Evolutionary conservation across 2,329 filamentous ascomycete genomes (phyloP).

Genomic region (Mycosphaerella arachidis): DNA sequence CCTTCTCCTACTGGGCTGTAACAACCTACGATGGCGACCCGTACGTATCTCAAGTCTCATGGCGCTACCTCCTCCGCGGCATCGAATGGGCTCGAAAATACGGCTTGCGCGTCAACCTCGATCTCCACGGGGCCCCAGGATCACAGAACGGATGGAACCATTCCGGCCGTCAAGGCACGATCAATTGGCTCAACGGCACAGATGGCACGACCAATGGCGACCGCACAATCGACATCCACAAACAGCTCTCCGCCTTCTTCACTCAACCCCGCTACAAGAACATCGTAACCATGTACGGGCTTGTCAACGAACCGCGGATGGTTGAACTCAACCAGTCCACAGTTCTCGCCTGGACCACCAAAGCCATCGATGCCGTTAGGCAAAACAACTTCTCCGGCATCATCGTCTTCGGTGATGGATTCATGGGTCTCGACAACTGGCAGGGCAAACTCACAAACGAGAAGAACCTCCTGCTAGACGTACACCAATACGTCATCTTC

Average conservation of each 20-base stretch:
- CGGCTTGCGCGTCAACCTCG: constrained; percentile 86
- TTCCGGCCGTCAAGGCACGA: constrained; percentile 73
- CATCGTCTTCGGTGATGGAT: constrained; percentile 89
- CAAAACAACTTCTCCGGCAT: constrained; percentile 68
- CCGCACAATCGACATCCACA: constrained; percentile 79
- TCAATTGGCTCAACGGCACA: constrained; percentile 88
- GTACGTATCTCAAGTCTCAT: constrained; percentile 80
- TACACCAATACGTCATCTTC: constrained; percentile 98
- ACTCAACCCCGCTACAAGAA: constrained; percentile 89
- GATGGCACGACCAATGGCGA: constrained; percentile 73
- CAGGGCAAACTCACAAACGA: constrained; percentile 71
- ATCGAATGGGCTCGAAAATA: constrained; percentile 94
- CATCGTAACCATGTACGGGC: constrained; percentile 84
- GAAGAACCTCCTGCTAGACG: constrained; percentile 78
- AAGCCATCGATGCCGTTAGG: constrained; percentile 68
- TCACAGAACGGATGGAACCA: constrained; percentile 99
- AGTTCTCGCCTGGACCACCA: constrained; percentile 75
- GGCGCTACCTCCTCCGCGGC: constrained; percentile 85
- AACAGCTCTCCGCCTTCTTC: constrained; percentile 86
- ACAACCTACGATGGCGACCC: constrained; percentile 79
- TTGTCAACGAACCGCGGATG: constrained; percentile 94
- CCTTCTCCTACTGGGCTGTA: constrained; percentile 92
- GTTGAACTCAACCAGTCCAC: constrained; percentile 55
- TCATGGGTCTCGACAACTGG: constrained; percentile 88
- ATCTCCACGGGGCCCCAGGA: constrained; percentile 85